phyloP scores from a whole-genome alignment of 2,329 filamentous ascomycete genomes.

The Paraphaeosphaeria minitans region DNA sequence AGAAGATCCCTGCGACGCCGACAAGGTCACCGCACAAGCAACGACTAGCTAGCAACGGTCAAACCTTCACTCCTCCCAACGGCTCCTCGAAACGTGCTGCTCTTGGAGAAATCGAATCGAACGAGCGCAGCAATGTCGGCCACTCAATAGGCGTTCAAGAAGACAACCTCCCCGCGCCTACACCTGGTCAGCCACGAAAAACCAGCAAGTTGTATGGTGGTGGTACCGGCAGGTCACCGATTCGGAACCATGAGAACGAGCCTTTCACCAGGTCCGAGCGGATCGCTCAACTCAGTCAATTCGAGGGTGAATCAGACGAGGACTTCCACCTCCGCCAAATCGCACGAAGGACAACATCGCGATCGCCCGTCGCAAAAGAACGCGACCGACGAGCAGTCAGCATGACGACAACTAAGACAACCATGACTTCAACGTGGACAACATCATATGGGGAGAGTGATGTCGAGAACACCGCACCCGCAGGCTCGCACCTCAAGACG shows the following conservation, averaged over 20 bases:
- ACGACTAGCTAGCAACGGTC: constrained; percentile 64
- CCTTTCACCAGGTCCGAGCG: constrained; percentile 61
- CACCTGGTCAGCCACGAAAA: constrained; percentile 93
- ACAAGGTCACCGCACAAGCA: constrained; percentile 58
- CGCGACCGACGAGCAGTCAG: constrained; percentile 74
- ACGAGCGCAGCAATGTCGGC: constrained; percentile 59
- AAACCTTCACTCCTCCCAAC: constrained; percentile 84
- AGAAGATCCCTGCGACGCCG: constrained; percentile 60
- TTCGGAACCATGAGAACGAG: constrained; percentile 54
- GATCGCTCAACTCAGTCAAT: constrained; percentile 63
- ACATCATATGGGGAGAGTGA: constrained; percentile 52
- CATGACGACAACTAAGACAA: constrained; percentile 64
- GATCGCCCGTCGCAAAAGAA: constrained; percentile 62
- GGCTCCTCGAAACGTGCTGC: constrained; percentile 77
- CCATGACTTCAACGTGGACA: constrained; percentile 40
- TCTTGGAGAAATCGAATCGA: constrained; percentile 91
- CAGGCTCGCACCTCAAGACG: constrained; percentile 50
- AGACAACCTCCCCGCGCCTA: constrained; percentile 92
- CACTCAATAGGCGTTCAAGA: constrained; percentile 71
- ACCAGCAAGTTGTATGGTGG: constrained; percentile 76
- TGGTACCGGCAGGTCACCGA: constrained; percentile 39
- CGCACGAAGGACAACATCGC: constrained; percentile 65
- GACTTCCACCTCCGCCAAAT: constrained; percentile 74
- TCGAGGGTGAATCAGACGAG: constrained; percentile 74
- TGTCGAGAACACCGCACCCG: constrained; percentile 50